A percentile compares a stretch with the other conserved stretches of the same genome.
phyloP scores from a whole-genome alignment of 768 basidiomycete species.

The Hygrophorus russula region DNA sequence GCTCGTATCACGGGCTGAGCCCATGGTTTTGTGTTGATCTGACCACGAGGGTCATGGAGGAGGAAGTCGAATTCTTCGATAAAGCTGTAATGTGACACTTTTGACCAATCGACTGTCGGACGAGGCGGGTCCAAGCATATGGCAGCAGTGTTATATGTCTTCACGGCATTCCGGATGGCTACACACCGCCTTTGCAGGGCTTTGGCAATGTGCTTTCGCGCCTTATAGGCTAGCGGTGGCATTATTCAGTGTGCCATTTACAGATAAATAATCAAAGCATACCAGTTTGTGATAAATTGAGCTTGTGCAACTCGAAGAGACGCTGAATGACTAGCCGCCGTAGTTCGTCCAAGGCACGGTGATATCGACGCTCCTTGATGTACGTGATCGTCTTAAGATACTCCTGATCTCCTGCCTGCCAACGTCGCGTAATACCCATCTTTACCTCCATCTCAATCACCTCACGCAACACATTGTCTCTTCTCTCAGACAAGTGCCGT shows the following conservation, averaged over 20 bases:
- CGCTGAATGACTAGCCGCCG: too few species aligned
- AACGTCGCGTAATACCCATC: constrained; percentile 16
- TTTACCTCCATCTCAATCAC: constrained; percentile 13
- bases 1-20: constrained; percentile 11
- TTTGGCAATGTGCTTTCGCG: constrained; percentile 14
- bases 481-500: too few species aligned
- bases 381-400: constrained; percentile 14
- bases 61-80: constrained; percentile 21
- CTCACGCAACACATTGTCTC: constrained; percentile 1
- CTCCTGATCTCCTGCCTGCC: constrained; percentile 14
- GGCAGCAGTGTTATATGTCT: constrained; percentile 18
- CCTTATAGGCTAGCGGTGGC: neutral
- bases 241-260: neutral
- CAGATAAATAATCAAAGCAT: constrained; percentile 4
- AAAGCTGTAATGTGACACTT: constrained; percentile 16
- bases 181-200: constrained; percentile 16
- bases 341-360: neutral
- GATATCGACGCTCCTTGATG: constrained; percentile 7
- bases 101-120: constrained; percentile 14
- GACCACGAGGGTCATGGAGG: constrained; percentile 13
- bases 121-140: constrained; percentile 12
- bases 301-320: constrained; percentile 7
- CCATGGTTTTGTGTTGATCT: constrained; percentile 17
- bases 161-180: constrained; percentile 16
- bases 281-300: constrained; percentile 25